A percentile compares a stretch with the other conserved stretches of the same genome.
Conservation (phyloP, 2,329 filamentous ascomycete species). For the Phyllosticta citriasiana region DNA sequence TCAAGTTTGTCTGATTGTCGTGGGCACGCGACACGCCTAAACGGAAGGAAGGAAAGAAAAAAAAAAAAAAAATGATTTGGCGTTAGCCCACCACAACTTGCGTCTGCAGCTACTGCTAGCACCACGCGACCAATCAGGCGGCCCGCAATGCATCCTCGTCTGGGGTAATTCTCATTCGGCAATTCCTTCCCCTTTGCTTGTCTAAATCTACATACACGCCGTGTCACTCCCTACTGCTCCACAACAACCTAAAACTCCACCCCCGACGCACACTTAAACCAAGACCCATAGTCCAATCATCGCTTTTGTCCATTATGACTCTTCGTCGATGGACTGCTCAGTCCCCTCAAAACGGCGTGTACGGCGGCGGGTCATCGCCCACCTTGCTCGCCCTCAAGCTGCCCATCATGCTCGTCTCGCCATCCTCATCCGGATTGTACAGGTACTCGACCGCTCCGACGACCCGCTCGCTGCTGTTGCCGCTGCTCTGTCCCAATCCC, state of each 20-base stretch:
- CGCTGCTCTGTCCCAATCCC: background rate
- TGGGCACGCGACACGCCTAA: background rate
- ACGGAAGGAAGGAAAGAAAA: no score
- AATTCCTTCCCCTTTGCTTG: background rate
- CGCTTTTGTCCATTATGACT: background rate
- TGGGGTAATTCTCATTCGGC: background rate
- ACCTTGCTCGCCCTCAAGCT: background rate
- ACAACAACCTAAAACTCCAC: no score
- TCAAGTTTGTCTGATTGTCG: no score
- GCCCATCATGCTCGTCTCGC: slow-evolving; percentile 1
- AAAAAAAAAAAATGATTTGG: background rate
- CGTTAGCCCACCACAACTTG: no score
- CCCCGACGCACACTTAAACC: no score
- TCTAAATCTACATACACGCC: background rate
- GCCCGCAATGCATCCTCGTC: background rate
- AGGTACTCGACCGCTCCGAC: background rate
- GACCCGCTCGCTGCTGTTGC: no score
- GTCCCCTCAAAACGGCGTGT: background rate
- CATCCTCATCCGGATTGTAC: background rate
- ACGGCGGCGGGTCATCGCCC: background rate
- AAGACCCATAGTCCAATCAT: no score
- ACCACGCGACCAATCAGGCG: background rate
- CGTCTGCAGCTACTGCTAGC: background rate
- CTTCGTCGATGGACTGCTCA: background rate
- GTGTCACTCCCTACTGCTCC: background rate